A percentile compares a stretch with the other conserved stretches of the same genome.
Conservation (phyloP, 2,329 filamentous ascomycete species). For the Coleophoma crateriformis region DNA sequence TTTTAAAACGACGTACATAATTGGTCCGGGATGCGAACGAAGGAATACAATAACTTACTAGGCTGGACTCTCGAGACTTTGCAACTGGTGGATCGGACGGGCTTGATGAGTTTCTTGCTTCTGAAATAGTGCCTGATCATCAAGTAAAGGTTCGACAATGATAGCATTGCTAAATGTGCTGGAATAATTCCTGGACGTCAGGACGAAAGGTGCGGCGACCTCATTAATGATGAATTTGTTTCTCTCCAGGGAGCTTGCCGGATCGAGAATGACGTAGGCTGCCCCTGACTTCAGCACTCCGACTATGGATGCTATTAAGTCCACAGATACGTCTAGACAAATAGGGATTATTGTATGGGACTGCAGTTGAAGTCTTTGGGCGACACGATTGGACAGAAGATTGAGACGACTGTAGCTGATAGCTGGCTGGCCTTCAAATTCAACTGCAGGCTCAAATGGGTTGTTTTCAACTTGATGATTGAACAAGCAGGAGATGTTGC, state of each 20-base stretch:
- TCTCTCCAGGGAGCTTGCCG: not conserved
- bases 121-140: not conserved
- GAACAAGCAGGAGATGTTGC: not conserved
- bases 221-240: constrained; percentile 17
- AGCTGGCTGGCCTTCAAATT: not conserved
- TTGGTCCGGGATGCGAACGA: not conserved
- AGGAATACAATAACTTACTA: too few species aligned
- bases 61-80: not conserved
- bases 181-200: not conserved
- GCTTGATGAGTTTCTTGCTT: not conserved
- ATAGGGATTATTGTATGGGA: not conserved
- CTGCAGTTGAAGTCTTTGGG: too few species aligned
- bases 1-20: not conserved
- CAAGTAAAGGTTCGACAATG: not conserved
- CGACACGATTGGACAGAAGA: not conserved
- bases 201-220: not conserved
- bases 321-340: not conserved
- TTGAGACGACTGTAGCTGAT: not conserved
- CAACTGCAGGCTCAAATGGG: not conserved
- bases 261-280: not conserved
- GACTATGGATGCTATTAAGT: not conserved
- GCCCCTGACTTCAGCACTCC: not conserved
- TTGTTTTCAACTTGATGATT: not conserved
- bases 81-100: not conserved
- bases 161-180: not conserved